Evolutionary conservation across 1,284 basidiomycete species (phyloP), one percentile per base, ranked within the genome.

Genomic region (Puccinia horiana): DNA sequence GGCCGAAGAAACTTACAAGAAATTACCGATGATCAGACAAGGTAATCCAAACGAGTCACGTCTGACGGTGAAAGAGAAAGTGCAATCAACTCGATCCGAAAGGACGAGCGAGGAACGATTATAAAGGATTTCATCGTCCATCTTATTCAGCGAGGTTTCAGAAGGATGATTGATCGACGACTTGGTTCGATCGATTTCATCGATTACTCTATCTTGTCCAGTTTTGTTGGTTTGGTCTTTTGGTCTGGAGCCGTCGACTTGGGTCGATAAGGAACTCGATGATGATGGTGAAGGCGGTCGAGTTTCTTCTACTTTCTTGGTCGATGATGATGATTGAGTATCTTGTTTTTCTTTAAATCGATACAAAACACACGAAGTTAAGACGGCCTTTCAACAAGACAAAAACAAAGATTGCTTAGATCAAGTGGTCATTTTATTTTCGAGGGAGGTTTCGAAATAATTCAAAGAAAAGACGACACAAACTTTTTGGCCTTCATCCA

Each of bases 61-160:
- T 76, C 95, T 89, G 76, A 98, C 97, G 9, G 95, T 98, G 86
- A 98, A 97, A 75, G 93, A 95, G 87, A 98, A 98, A 87, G 94
- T 97, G 87, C 96, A 98, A 56, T 40, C 40, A 35, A 74, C n/a
- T 12, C 16, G 26, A 29, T 52, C 72, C 1, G 18, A 20, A 14
- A 56, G 12, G 35, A 56, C 32, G 47, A 74, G 18, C 67, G 35
- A 63, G 83, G 32, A 75, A 75, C 65, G 83, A 81, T 37, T 83
- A 83, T 69, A 78, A 80, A 23, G 83, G 84, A 83, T 86, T 69
- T 83, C 85, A 47, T 37, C 61, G 85, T 84, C 37, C 82, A 83
- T n/a, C 42, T 74, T 75, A 11, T 82, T 67, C 75, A 11, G 8
- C 9, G 56, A 11, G 56, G 44, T 35, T 35, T 26, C 67, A 26